Evolutionary conservation across 371 early-diverging fungal species (phyloP).

Genomic region (Rhizopus delemar): DNA sequence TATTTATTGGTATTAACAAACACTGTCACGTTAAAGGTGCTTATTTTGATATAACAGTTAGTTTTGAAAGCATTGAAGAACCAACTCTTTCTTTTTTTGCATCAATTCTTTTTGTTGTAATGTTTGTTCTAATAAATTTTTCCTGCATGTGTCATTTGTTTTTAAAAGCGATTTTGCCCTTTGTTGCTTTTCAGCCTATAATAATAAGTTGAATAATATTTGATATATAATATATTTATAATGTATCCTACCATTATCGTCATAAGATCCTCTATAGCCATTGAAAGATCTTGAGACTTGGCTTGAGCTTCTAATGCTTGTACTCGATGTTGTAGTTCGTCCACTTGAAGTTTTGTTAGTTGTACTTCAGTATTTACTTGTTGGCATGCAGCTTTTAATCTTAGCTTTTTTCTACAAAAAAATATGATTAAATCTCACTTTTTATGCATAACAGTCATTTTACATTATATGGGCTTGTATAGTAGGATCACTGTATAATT

Average conservation of each 20-base stretch:
- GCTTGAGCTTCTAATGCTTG: background rate
- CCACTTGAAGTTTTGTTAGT: slow-evolving; percentile 2
- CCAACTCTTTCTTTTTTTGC: no score
- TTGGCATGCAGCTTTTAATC: slow-evolving; percentile 18
- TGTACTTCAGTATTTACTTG: slow-evolving; percentile 19
- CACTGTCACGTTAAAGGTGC: no score
- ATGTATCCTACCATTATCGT: background rate
- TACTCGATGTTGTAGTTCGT: background rate
- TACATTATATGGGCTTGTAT: slow-evolving; percentile 17
- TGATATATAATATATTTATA: background rate
- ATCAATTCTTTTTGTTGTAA: no score
- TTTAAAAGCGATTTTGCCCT: background rate
- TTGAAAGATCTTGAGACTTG: no score
- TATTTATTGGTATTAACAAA: no score
- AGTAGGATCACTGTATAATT: slow-evolving; percentile 7
- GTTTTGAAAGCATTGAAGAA: no score
- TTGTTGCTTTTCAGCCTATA: background rate
- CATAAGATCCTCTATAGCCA: background rate
- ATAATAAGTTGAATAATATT: background rate
- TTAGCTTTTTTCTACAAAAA: slow-evolving; percentile 18
- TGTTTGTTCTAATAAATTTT: no score
- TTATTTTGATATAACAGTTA: no score
- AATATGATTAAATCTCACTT: background rate
- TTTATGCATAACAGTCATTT: background rate
- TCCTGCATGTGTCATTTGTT: background rate